Evolutionary conservation across 2,329 filamentous ascomycete genomes (phyloP), one percentile per base, ranked within the genome.

Genomic region (Aspergillus terreus): DNA sequence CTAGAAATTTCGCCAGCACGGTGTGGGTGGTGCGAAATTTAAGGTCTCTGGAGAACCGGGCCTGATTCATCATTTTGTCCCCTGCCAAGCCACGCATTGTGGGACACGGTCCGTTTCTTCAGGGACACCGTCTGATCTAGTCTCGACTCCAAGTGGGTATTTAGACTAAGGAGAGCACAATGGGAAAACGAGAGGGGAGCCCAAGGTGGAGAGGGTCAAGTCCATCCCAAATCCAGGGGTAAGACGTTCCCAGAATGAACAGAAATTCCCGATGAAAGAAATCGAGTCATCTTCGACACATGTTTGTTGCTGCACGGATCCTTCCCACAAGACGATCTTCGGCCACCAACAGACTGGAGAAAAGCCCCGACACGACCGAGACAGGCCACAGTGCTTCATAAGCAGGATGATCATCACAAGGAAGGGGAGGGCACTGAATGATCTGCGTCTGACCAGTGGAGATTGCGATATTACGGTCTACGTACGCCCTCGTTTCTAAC

Each of bases 1-100:
- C 60, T 60, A 60, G 60, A 63, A 63, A 61, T 63, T 61, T 61
- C 59, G 59, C 51, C 55, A 30, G 27, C 27, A 30, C 27, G 7
- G 6, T 30, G 27, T 30, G 27, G 27, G 27, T 30, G 27, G 27
- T 30, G 27, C 33, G 47, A 46, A n/a, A 38, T 38, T 42, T 42
- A 42, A 42, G 40, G 15, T 21, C 19, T 42, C 15, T 42, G 40
- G 25, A 38, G n/a, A 32, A 32, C 11, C 33, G 33, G 23, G 17
- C 46, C 23, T 51, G 53, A 57, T 57, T 58, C 50, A 53, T 53
- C 44, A 51, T 55, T 52, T 44, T 44, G 43, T 30, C 58, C 55
- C 57, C 58, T 61, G 57, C 54, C 56, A 58, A 60, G 57, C 57
- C 47, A 44, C 59, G 53, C 56, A 51, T 55, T 60, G 60, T 61